phyloP scores from a whole-genome alignment of 805 yeast genomes.

The Scheffersomyces lignosus region DNA sequence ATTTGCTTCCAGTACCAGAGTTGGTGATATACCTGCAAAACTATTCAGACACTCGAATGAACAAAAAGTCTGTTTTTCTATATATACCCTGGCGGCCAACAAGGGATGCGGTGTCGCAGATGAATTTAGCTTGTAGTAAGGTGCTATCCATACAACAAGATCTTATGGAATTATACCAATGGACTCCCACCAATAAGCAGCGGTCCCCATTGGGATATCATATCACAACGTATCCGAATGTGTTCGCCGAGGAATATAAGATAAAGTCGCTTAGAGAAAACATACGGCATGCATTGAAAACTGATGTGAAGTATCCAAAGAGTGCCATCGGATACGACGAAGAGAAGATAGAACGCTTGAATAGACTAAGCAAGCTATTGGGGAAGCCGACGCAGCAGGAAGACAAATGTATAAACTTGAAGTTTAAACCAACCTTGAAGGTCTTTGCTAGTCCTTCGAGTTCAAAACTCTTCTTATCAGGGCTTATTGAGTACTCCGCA shows the following conservation, averaged over 20 bases:
- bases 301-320: conserved; percentile 1
- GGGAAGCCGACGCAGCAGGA: conserved; percentile 2
- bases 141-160: conserved; percentile 4
- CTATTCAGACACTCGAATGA: conserved; percentile 14
- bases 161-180: conserved; percentile 7
- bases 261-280: conserved; percentile 8
- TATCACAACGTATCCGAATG: conserved; percentile 16
- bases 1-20: conserved; percentile 6
- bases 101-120: not conserved
- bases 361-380: conserved; percentile 2
- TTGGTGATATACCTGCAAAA: conserved; percentile 14
- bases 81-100: conserved; percentile 20
- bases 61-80: conserved; percentile 10
- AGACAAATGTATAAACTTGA: conserved; percentile 4
- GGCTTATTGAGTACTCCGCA: conserved; percentile 3
- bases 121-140: conserved; percentile 4
- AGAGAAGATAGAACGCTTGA: conserved; percentile 1
- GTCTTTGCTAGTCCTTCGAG: conserved; percentile 3
- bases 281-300: conserved; percentile 3
- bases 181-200: conserved; percentile 5
- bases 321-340: conserved; percentile 2
- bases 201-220: conserved; percentile 13
- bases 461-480: conserved; percentile 14
- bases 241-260: conserved; percentile 7
- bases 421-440: conserved; percentile 1